Evolutionary conservation across 495 filamentous ascomycete species (phyloP).

Genomic region (Letharia columbiana): DNA sequence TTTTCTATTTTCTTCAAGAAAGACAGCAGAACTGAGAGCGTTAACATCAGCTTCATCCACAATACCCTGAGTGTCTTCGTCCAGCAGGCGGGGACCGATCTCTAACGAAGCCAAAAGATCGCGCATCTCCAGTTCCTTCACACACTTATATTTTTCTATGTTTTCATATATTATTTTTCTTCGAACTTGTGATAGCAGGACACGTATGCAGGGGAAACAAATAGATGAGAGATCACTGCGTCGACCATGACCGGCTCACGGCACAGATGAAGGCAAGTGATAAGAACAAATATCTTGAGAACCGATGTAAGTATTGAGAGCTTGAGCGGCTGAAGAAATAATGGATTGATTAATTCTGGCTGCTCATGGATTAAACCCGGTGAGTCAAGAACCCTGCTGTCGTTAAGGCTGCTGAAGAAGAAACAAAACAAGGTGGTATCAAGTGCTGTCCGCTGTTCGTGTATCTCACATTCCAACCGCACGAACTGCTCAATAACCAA

Average conservation of each 20-base stretch:
- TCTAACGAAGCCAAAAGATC: too few species aligned
- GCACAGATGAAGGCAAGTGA: background rate
- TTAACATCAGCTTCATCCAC: too few species aligned
- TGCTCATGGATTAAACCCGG: constrained; percentile 1
- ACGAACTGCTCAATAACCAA: background rate
- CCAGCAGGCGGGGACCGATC: too few species aligned
- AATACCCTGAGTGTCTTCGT: too few species aligned
- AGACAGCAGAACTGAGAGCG: too few species aligned
- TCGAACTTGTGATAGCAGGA: background rate
- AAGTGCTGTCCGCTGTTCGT: constrained; percentile 3
- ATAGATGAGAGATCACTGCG: too few species aligned
- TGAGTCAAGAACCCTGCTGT: background rate
- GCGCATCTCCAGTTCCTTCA: too few species aligned
- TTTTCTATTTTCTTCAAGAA: too few species aligned
- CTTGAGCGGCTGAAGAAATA: background rate
- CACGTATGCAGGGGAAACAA: background rate
- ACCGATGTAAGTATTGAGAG: background rate
- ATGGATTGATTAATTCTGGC: background rate
- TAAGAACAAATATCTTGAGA: background rate
- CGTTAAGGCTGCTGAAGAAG: background rate
- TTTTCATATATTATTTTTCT: too few species aligned
- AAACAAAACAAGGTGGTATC: constrained; percentile 4
- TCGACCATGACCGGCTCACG: too few species aligned
- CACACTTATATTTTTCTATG: too few species aligned
- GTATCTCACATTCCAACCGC: background rate